Evolutionary conservation across 2,329 filamentous ascomycete genomes (phyloP), one percentile per base, ranked within the genome.

Genomic region (Helicocarpus griseus): DNA sequence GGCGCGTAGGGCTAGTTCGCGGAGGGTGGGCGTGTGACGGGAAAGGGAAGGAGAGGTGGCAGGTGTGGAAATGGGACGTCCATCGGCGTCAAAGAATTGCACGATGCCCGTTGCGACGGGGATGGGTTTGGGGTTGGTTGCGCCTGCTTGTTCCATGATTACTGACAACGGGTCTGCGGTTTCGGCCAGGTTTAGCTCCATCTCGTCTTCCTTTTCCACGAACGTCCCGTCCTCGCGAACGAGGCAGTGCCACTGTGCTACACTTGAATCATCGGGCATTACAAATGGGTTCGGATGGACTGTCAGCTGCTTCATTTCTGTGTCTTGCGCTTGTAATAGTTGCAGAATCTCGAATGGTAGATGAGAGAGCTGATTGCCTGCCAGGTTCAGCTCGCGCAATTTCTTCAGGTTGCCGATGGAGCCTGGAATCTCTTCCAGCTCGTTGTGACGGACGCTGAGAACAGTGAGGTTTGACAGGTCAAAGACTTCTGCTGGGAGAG

Each of bases 381-480:
- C 67, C 22, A 76, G 55, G 35, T 75, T 75, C n/a, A 75, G 57
- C 24, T 70, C 68, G 59, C 70, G 65, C 38, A 76, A 60, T 41
- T 65, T 65, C 7, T 60, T 67, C 48, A 76, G 57, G 46, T 63
- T 68, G 44, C 66, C 58, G 33, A 76, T 73, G 0, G 67, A 63
- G 8, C 65, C 56, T 1, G 72, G 71, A 21, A 76, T 64, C 22
- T 67, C 63, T 0, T 60, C 64, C 5, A 76, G 61, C 44, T 71
- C 66, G 60, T 76, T 76, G 48, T 70, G 68, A 2, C 73, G 70
- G 44, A 76, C 55, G 57, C 71, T 75, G 8, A 76, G 64, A 3
- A 73, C 67, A 28, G 65, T 68, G 14, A 75, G 60, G 35, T 65
- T 63, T 21, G 55, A 59, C 8, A 76, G 60, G 6, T 71, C 66